These are phyloP conservation scores for Amaranthus tricolor DNA, from an alignment of 179 eudicot species.

Conservation along the genomic window DNA sequence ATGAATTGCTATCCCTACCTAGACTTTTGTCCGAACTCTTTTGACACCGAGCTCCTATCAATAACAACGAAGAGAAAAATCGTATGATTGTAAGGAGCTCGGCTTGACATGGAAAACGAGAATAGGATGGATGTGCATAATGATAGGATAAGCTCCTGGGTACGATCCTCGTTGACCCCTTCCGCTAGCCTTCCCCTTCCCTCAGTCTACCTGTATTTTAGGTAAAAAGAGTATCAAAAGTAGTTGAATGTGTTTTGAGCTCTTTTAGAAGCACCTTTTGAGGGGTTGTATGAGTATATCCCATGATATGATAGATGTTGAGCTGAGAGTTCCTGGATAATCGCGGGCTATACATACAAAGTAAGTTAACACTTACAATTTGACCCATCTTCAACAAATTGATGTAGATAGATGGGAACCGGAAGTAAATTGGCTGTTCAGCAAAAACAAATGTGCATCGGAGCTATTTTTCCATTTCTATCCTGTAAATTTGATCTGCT, in stretches of 20 bases:
- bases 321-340: not conserved
- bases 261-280: not conserved
- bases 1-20: not conserved
- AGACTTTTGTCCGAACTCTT: not conserved
- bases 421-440: not conserved
- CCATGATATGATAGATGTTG: not conserved
- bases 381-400: not conserved
- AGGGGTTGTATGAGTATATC: not conserved
- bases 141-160: not conserved
- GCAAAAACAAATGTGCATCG: not conserved
- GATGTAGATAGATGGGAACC: not conserved
- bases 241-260: not conserved
- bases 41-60: not conserved
- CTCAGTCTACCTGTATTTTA: too few relatives aligned
- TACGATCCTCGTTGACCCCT: too few relatives aligned
- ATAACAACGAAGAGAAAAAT: constrained; percentile 4
- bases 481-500: not conserved
- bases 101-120: constrained; percentile 3
- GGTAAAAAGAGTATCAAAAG: not conserved
- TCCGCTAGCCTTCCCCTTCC: too few relatives aligned
- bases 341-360: not conserved
- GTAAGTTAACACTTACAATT: not conserved
- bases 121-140: constrained; percentile 11
- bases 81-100: not conserved
- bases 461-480: not conserved